phyloP scores from a whole-genome alignment of 352 stramenopile genomes.

The Elongisporangium prolatum region DNA sequence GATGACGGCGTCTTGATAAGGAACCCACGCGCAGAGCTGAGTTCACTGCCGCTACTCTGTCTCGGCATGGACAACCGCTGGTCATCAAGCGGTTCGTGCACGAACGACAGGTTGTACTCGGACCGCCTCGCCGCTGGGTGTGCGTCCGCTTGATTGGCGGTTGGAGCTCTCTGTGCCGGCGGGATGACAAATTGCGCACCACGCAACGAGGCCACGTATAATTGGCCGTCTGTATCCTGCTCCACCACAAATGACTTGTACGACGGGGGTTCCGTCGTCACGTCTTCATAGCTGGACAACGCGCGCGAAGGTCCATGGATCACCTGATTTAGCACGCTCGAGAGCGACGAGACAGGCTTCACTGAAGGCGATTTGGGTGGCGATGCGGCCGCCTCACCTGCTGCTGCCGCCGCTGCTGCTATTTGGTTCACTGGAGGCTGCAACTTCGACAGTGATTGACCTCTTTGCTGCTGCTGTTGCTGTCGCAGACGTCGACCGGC shows the following conservation, averaged over 20 bases:
- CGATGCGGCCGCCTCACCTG: neutral
- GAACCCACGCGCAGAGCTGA: neutral
- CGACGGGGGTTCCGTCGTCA: slow-evolving; percentile 22
- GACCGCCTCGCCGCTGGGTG: neutral
- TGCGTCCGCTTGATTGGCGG: neutral
- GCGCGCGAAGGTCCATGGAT: slow-evolving; percentile 34
- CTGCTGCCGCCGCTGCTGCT: slow-evolving; percentile 5
- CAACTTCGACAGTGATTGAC: slow-evolving; percentile 1
- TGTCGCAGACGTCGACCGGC: neutral
- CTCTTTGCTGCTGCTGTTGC: neutral
- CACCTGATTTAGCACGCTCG: slow-evolving; percentile 40
- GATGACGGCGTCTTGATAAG: neutral
- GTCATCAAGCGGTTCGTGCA: neutral
- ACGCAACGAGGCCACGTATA: slow-evolving; percentile 34
- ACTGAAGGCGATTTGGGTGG: slow-evolving; percentile 2
- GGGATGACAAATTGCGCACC: slow-evolving; percentile 10
- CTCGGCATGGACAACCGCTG: neutral
- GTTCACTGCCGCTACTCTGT: neutral
- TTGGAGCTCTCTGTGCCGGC: neutral
- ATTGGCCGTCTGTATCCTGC: slow-evolving; percentile 26
- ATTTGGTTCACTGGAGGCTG: slow-evolving; percentile 1
- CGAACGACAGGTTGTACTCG: neutral
- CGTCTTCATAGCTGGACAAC: slow-evolving; percentile 37
- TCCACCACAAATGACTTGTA: slow-evolving; percentile 32
- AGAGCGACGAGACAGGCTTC: slow-evolving; percentile 41